A percentile compares a stretch with the other conserved stretches of the same genome.
Evolutionary conservation across 495 filamentous ascomycete genomes (phyloP).

Genomic region (Amniculicola lignicola): DNA sequence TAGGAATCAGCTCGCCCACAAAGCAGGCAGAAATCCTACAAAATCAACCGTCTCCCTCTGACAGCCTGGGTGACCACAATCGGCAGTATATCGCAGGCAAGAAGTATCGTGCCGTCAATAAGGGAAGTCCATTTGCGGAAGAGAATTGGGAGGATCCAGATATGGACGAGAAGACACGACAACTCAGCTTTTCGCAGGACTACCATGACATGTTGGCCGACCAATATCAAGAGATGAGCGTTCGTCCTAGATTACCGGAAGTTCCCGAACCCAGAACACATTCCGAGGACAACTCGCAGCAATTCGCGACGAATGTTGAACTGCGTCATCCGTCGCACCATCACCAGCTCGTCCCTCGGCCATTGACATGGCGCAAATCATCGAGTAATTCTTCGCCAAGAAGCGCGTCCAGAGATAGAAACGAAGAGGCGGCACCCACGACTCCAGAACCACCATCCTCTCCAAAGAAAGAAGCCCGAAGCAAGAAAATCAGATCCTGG

Average conservation of each 20-base stretch:
- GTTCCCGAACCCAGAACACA: not conserved
- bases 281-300: not conserved
- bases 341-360: constrained; percentile 5
- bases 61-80: not conserved
- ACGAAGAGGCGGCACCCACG: not conserved
- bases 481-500: constrained; percentile 10
- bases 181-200: constrained; percentile 29
- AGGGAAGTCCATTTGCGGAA: constrained; percentile 8
- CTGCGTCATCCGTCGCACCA: not conserved
- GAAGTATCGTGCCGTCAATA: constrained; percentile 7
- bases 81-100: constrained; percentile 2
- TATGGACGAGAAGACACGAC: constrained; percentile 20
- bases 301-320: not conserved
- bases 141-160: constrained; percentile 25
- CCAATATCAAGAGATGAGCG: constrained; percentile 26
- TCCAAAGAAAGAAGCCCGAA: not conserved
- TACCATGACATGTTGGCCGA: constrained; percentile 28
- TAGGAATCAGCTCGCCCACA: constrained; percentile 8
- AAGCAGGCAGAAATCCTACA: not conserved
- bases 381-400: not conserved
- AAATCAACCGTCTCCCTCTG: too few relatives aligned
- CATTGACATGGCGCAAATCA: constrained; percentile 9
- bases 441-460: not conserved
- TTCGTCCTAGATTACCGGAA: constrained; percentile 4
- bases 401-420: not conserved